A percentile compares a stretch with the other conserved stretches of the same genome.
Conservation (phyloP, 208 protist genomes). For the Herpetomonas samuelpessoai region DNA sequence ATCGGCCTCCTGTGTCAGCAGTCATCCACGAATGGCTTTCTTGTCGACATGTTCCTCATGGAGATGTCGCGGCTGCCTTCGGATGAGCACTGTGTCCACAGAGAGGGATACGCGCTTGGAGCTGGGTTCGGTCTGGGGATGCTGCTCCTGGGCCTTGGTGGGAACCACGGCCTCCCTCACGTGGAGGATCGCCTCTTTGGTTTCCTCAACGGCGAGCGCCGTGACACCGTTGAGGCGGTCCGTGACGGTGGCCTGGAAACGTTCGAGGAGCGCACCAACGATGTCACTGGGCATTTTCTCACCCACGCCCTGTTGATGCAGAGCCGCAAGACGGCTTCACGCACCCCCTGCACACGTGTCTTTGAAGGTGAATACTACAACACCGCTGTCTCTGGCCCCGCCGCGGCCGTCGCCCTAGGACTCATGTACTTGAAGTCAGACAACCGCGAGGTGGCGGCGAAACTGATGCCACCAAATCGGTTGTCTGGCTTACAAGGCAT, state of each 20-base stretch:
- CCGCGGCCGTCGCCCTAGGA: constrained; percentile 67
- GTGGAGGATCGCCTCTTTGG: constrained; percentile 66
- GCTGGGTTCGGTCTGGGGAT: constrained; percentile 78
- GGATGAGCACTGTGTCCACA: constrained; percentile 81
- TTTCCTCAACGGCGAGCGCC: constrained; percentile 65
- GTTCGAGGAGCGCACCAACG: constrained; percentile 53
- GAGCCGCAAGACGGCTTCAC: constrained; percentile 35
- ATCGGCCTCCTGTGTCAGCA: constrained; percentile 77
- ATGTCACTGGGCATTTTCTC: constrained; percentile 55
- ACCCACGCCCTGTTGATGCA: constrained; percentile 50
- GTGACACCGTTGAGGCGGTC: constrained; percentile 43
- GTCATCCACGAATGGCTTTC: constrained; percentile 53
- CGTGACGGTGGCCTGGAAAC: constrained; percentile 37
- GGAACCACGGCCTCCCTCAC: constrained; percentile 33
- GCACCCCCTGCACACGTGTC: constrained; percentile 57
- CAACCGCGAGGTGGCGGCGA: constrained; percentile 38
- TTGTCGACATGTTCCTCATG: constrained; percentile 76
- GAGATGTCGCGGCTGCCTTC: constrained; percentile 85
- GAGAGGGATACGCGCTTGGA: constrained; percentile 74
- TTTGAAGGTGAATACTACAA: constrained; percentile 83
- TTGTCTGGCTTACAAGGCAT: constrained; percentile 61
- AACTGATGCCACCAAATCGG: constrained; percentile 47
- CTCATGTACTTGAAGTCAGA: constrained; percentile 77
- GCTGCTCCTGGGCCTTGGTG: constrained; percentile 66
- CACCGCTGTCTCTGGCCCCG: constrained; percentile 54